These are phyloP conservation scores for Hericium erinaceus DNA, from an alignment of 768 basidiomycete species.

Conservation along the genomic window DNA sequence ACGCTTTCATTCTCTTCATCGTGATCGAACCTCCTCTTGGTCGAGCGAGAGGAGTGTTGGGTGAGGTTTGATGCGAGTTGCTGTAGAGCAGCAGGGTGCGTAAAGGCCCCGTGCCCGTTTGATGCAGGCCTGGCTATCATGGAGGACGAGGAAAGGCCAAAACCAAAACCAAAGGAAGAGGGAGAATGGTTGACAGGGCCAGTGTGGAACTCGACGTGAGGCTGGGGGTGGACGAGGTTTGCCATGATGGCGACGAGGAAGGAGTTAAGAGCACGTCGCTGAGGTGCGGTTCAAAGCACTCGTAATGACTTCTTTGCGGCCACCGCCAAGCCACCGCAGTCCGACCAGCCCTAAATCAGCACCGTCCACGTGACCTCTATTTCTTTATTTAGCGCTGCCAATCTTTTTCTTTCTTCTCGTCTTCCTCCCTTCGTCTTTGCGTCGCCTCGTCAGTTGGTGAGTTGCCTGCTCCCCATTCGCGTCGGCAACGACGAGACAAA, in stretches of 20 bases:
- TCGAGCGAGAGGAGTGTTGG: conserved; percentile 33
- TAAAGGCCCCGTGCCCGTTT: conserved; percentile 28
- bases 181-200: conserved; percentile 49
- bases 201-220: conserved; percentile 56
- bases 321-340: background rate
- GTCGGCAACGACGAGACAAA: conserved; percentile 49
- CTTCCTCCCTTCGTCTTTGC: conserved; percentile 3
- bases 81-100: conserved; percentile 40
- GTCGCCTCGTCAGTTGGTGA: conserved; percentile 20
- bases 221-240: conserved; percentile 46
- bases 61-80: conserved; percentile 42
- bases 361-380: background rate
- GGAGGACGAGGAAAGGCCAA: conserved; percentile 45
- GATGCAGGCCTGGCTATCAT: conserved; percentile 40
- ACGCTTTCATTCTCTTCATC: conserved; percentile 53
- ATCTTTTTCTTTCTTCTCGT: background rate
- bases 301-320: background rate
- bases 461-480: conserved; percentile 17
- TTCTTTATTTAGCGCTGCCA: background rate
- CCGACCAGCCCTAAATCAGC: background rate
- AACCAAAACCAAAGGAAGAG: conserved; percentile 66
- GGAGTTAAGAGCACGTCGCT: background rate
- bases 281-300: background rate
- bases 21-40: conserved; percentile 58
- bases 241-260: conserved; percentile 41